Evolutionary conservation across 495 filamentous ascomycete species (phyloP), one percentile per base, ranked within the genome.

Genomic region (Penicillium desertorum): DNA sequence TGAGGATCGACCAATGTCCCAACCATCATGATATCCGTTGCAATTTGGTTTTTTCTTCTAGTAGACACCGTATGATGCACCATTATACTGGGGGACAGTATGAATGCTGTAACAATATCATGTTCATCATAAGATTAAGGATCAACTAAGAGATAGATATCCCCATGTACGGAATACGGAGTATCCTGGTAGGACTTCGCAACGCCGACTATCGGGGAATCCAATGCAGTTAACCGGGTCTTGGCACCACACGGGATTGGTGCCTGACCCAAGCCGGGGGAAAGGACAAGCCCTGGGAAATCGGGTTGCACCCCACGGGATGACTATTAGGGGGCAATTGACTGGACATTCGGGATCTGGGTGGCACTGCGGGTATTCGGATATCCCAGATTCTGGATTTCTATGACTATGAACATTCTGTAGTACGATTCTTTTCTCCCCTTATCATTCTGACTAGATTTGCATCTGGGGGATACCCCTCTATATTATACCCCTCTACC

Each of bases 221-320:
- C 60, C 58, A 62, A 58, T 52, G 51, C 58, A 47, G 42, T 56
- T 54, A 25, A 19, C 45, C 44, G 11, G 27, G 39, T 36, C 55
- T 59, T 65, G 56, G 62, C 56, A 47, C 11, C 32, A 30, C 30
- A 41, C 50, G 48, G 54, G 36, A 53, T 30, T 45, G 45, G 44
- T 56, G 57, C 41, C 36, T 57, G 37, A 52, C 48, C 37, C 46
- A 19, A 36, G 45, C 39, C 45, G 30, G 54, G 45, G 54, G 5
- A 20, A 32, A 23, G 51, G 29, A 27, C 3, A 44, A 39, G 20
- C 36, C 44, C 29, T 56, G 23, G 32, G 23, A n/a, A 25, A 10
- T 29, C 20, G 20, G 50, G 39, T 42, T 17, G 41, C 41, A 43
- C 20, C 43, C 41, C 30, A 14, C 43, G 34, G 1, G 42, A 46